A percentile compares a stretch with the other conserved stretches of the same genome.
Evolutionary conservation across 2,329 filamentous ascomycete genomes (phyloP).

Genomic region (Sphaceloma murrayae): DNA sequence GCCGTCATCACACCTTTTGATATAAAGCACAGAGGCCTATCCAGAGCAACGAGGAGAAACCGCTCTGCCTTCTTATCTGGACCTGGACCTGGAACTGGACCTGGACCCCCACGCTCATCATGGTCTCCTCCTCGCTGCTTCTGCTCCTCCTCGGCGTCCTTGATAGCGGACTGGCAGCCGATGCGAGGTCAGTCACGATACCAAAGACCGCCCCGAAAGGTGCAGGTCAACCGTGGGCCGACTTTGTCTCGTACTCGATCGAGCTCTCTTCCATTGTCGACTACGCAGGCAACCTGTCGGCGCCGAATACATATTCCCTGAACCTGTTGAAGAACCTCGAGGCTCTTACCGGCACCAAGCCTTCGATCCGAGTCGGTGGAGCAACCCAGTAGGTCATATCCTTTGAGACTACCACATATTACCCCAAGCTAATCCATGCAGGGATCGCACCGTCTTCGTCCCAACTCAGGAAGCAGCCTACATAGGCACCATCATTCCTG

Average conservation of each 20-base stretch:
- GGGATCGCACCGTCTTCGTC: constrained; percentile 53
- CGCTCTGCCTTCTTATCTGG: too few species aligned
- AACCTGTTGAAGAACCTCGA: constrained; percentile 51
- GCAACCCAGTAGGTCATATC: constrained; percentile 49
- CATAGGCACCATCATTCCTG: constrained; percentile 44
- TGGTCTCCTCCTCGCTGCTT: background rate
- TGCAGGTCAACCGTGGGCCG: constrained; percentile 30
- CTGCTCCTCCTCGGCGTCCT: background rate
- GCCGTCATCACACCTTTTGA: too few species aligned
- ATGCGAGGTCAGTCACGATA: background rate
- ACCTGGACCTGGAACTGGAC: too few species aligned
- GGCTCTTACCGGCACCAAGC: constrained; percentile 46
- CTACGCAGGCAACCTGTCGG: constrained; percentile 45
- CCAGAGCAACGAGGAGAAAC: too few species aligned
- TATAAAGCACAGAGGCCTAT: too few species aligned
- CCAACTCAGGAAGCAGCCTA: constrained; percentile 41
- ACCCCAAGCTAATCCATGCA: constrained; percentile 18
- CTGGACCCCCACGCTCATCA: too few species aligned
- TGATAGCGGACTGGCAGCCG: background rate
- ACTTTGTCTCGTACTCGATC: constrained; percentile 45
- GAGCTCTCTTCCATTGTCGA: constrained; percentile 46
- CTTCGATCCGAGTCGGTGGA: constrained; percentile 54
- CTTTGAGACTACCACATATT: background rate
- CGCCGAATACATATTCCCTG: constrained; percentile 51
- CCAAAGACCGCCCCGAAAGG: constrained; percentile 17